These are phyloP conservation scores for Starmerella khaoyaiensis DNA, from an alignment of 805 yeast genomes.

Conservation along the genomic window DNA sequence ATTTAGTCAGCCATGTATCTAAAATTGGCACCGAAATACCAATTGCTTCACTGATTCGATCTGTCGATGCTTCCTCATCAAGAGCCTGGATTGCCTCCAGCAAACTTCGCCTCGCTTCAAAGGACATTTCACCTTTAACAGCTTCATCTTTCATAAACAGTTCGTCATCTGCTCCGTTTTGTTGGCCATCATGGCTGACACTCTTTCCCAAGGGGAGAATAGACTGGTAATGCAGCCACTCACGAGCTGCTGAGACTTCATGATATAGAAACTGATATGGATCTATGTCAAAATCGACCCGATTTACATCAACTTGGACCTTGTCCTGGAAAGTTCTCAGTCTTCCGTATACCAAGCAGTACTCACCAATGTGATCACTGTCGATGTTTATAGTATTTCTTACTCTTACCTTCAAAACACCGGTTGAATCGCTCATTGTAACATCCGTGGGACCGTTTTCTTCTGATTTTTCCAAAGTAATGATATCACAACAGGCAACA, in stretches of 20 bases:
- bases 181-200: neutral
- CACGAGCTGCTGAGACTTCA: conserved; percentile 42
- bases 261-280: conserved; percentile 48
- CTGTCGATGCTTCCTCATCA: conserved; percentile 15
- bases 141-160: conserved; percentile 11
- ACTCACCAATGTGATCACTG: neutral
- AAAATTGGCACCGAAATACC: conserved; percentile 4
- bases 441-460: conserved; percentile 25
- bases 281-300: conserved; percentile 30
- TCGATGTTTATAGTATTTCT: neutral
- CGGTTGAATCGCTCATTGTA: conserved; percentile 57
- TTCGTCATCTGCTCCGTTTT: neutral
- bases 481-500: conserved; percentile 45
- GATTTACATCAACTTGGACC: conserved; percentile 38
- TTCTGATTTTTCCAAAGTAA: conserved; percentile 39
- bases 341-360: conserved; percentile 33
- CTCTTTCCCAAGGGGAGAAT: conserved; percentile 10
- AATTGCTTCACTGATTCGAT: conserved; percentile 14
- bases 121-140: too few species aligned
- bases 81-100: conserved; percentile 8
- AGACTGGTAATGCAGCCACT: conserved; percentile 31
- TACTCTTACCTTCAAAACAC: conserved; percentile 22
- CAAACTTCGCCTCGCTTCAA: too few species aligned
- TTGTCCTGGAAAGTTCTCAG: conserved; percentile 39
- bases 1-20: neutral